Conservation (phyloP, 768 basidiomycete genomes). For the Mycena epipterygia region DNA sequence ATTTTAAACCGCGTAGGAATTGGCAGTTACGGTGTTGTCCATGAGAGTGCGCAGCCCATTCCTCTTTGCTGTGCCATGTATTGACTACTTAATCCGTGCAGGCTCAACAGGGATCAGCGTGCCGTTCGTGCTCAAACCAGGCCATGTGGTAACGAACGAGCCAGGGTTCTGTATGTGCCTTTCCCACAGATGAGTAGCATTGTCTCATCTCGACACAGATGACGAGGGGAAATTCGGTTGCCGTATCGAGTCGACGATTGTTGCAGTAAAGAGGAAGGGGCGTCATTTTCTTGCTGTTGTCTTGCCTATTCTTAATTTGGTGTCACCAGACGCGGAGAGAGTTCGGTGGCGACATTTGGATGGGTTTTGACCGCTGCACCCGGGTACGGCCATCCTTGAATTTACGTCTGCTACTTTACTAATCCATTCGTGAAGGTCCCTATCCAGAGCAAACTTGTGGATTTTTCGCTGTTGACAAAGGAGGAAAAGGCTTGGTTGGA, state of each 20-base stretch:
- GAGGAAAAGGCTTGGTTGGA: slow-evolving; percentile 75
- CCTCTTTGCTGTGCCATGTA: slow-evolving; percentile 48
- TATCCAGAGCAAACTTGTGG: slow-evolving; percentile 76
- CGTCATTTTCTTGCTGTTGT: background rate
- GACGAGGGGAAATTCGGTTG: slow-evolving; percentile 36
- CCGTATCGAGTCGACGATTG: slow-evolving; percentile 36
- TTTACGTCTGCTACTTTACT: background rate
- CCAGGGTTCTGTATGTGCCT: slow-evolving; percentile 71
- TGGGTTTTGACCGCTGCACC: slow-evolving; percentile 77
- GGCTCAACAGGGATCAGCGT: slow-evolving; percentile 44
- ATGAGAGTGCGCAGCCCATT: slow-evolving; percentile 53
- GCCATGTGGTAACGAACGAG: slow-evolving; percentile 82
- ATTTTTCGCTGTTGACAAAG: slow-evolving; percentile 68
- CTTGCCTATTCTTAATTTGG: slow-evolving; percentile 47
- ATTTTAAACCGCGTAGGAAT: slow-evolving; percentile 10
- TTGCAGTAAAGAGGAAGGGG: slow-evolving; percentile 32
- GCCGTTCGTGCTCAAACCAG: slow-evolving; percentile 61
- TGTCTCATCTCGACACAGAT: background rate
- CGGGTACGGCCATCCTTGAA: slow-evolving; percentile 50
- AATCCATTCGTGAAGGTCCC: slow-evolving; percentile 53
- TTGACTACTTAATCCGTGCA: slow-evolving; percentile 34
- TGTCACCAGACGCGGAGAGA: slow-evolving; percentile 53
- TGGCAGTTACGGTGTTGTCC: slow-evolving; percentile 33
- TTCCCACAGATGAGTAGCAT: no score
- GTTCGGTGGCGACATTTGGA: slow-evolving; percentile 67